Base-by-base conservation (phyloP, 768 basidiomycete species). In the Tylopilus cervinicoccineus region DNA sequence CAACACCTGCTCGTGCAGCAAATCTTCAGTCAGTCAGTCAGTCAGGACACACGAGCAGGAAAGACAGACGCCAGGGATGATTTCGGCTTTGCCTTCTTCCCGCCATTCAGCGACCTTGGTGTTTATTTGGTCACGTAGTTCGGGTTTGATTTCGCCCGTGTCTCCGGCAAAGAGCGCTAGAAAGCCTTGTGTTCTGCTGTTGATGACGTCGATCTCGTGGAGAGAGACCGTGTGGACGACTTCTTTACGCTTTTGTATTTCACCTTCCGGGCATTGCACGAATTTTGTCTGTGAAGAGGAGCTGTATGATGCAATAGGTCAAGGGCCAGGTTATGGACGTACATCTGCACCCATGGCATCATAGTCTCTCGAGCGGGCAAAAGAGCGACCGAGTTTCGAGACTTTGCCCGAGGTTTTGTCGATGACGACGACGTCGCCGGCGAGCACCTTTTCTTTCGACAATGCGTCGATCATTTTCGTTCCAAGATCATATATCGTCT, bases 321-420 rank as follows among this genome's bases (percentile, higher is more conserved):
- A 24, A 32, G 34, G 27, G 20, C 36, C 3, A 14, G 26, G 20
- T 38, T 2, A 14, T 34, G 29, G 16, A 78, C 88, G 56, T 67
- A 96, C 95, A 65, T 99, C 96, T 50, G 95, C 94, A 46, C 96
- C 95, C 91, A 97, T 96, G 29, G 95, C 96, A 67, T 98, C 96
- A 63, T 98, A 99, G 61, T 98, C 95, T 64, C 95, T 79, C 41
- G 93, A 95, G 52, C 94, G 78, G n/a, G 96, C 92, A 68, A 96
- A 96, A 10, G 93, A 95, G 29, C 96, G 79, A 9, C 95, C 95
- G 14, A 98, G 81, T 73, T 99, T 98, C 16, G 91, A 86, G 52
- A 98, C 88, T 70, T 93, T 95, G 29, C 96, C 95, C 12, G 92
- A 93, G 0, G 92, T 92, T 67, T 98, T 98, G 76, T 98, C 96